Evolutionary conservation across 345 rosid genomes (phyloP).

Genomic region (Arabidopsis thaliana): TAIR10.1 NC_003070.9:5019001-5019500

Average conservation of each 20-base stretch:
- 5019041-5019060: conserved; percentile 20
- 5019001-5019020: neutral
- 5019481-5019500: neutral
- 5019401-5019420: conserved; percentile 31
- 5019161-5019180: neutral
- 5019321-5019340: conserved; percentile 60
- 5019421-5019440: conserved; percentile 7
- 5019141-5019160: conserved; percentile 1
- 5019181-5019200: neutral
- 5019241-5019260: conserved; percentile 11
- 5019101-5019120: conserved; percentile 12
- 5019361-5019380: conserved; percentile 35
- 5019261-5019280: conserved; percentile 43
- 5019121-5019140: conserved; percentile 8
- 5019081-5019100: conserved; percentile 9
- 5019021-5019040: conserved; percentile 18
- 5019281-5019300: conserved; percentile 37
- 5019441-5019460: conserved; percentile 4
- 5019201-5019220: neutral
- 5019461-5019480: neutral
- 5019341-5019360: conserved; percentile 54
- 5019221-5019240: conserved; percentile 12
- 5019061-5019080: conserved; percentile 24
- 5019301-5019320: conserved; percentile 48
- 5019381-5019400: conserved; percentile 24